Evolutionary conservation across 1,139 yeast species (phyloP), one percentile per base, ranked within the genome.

Genomic region (Yamadazyma diddensiae): DNA sequence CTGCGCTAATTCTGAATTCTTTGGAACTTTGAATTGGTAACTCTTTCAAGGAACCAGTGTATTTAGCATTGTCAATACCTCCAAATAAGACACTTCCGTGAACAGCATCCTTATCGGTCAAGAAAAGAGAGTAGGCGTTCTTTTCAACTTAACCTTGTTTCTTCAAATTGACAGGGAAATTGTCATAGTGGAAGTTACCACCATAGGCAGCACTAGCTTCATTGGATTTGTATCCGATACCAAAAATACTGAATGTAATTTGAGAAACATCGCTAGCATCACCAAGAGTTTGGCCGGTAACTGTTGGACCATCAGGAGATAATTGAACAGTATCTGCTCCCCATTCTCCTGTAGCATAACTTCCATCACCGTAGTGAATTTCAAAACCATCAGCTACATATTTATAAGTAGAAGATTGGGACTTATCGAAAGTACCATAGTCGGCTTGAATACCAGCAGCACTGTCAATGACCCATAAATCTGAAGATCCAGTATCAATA

Each of bases 331-430:
- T 50, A 45, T 75, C 82, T 25, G 51, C 48, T 13, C 77, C 80
- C 81, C 77, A 73, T 35, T 62, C 52, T 27, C 94, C 94, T 6
- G 48, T 40, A 3, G 90, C 87, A 46, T 53, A 63, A 16, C 85
- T 66, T 6, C 55, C 50, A 52, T 84, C 94, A 20, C 78, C 77
- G 48, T 84, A 84, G 12, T 53, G 37, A 44, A 82, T 80, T 30
- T 31, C 16, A 41, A 68, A 69, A 1, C 47, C 45, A 4, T 55
- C 44, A 3, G 60, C 61, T 10, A 66, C 67, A 31, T 55, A 51
- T 13, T 47, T 57, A 41, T 70, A 67, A 5, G 57, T 41, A 27
- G 50, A 47, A 20, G 58, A 41, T 13, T 37, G 23, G 8, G 41
- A 17, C 20, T 33, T 37, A 21, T 41, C 38, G 24, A 35, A 45